Conservation (phyloP, 768 basidiomycete genomes). For the Kwoniella mangroviensis region DNA sequence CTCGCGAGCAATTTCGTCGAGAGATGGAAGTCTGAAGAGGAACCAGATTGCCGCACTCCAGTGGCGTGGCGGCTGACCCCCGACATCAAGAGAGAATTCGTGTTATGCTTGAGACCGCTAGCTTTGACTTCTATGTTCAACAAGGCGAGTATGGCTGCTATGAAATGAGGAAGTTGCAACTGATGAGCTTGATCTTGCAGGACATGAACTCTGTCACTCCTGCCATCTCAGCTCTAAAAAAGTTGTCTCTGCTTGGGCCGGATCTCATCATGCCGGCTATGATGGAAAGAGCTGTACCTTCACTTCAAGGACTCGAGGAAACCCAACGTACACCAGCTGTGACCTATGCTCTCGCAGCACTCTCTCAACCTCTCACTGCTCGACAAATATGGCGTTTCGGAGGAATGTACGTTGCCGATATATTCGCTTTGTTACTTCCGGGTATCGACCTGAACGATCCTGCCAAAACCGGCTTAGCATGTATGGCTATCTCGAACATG, state of each 20-base stretch:
- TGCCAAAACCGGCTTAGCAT: conserved; percentile 46
- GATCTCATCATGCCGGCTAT: conserved; percentile 81
- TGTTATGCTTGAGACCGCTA: conserved; percentile 78
- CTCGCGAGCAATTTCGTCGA: conserved; percentile 84
- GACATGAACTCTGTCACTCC: conserved; percentile 74
- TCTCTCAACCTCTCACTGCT: conserved; percentile 80
- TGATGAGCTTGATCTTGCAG: conserved; percentile 18
- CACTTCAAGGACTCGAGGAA: conserved; percentile 87
- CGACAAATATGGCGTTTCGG: conserved; percentile 78
- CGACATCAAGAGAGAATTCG: conserved; percentile 80
- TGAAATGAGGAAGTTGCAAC: too few relatives aligned
- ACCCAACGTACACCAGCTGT: conserved; percentile 83
- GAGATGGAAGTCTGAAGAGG: conserved; percentile 72
- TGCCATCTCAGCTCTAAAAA: conserved; percentile 78
- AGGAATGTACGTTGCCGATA: conserved; percentile 77
- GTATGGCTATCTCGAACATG: conserved; percentile 54
- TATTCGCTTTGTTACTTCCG: conserved; percentile 79
- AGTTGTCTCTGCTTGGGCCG: conserved; percentile 81
- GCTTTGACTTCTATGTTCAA: conserved; percentile 89
- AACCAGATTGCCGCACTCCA: conserved; percentile 80
- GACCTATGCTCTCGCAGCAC: conserved; percentile 79
- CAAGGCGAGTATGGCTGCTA: conserved; percentile 58
- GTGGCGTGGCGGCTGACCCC: conserved; percentile 75
- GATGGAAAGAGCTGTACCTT: conserved; percentile 80
- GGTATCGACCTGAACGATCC: conserved; percentile 75